Evolutionary conservation across 208 protist species (phyloP), one percentile per base, ranked within the genome.

Genomic region (Porcisia hertigi): DNA sequence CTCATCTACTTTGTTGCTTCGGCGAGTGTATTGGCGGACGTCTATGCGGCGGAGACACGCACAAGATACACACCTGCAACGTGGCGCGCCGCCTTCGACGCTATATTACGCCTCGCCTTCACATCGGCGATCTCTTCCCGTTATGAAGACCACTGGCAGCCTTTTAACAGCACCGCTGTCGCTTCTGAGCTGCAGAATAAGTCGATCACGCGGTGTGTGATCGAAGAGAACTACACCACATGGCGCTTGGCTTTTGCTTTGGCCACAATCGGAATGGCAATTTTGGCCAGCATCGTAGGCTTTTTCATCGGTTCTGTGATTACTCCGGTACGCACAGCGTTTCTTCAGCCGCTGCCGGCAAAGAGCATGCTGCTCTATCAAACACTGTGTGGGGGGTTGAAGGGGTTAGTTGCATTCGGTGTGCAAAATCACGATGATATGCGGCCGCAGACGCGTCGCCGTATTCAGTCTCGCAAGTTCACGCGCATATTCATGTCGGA

Each of bases 381-480:
- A 18, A 86, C 88, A 5, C 82, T 95, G 23, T 82, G 88, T 54
- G 88, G 88, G 14, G 91, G 88, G 4, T 69, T 87, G 39, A 72
- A 69, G n/a, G 66, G 45, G 3, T 86, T 93, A 64, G 62, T 95
- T 47, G 53, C 83, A 62, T 76, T 80, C 20, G 91, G 91, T 36
- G 80, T 81, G 49, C 78, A 55, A 2, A 72, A 83, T 25, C 91
- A 93, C 73, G 87, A 93, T 62, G 91, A 93, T 71, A 90, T 95
- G 86, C 86, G 84, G 3, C 91, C 91, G 8, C 86, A 90, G n/a
- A 84, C 82, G 57, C 86, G 91, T 3, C 73, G 85, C 20, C 62
- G 75, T 25, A 80, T 92, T 41, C 88, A 95, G 71, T 49, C 65
- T 2, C 85, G 84, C 34, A 93, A 95, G 75, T 92, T 95, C 73